A percentile compares a stretch with the other conserved stretches of the same genome.
Evolutionary conservation across 2,329 filamentous ascomycete genomes (phyloP).

Genomic region (Cercospora sesami): DNA sequence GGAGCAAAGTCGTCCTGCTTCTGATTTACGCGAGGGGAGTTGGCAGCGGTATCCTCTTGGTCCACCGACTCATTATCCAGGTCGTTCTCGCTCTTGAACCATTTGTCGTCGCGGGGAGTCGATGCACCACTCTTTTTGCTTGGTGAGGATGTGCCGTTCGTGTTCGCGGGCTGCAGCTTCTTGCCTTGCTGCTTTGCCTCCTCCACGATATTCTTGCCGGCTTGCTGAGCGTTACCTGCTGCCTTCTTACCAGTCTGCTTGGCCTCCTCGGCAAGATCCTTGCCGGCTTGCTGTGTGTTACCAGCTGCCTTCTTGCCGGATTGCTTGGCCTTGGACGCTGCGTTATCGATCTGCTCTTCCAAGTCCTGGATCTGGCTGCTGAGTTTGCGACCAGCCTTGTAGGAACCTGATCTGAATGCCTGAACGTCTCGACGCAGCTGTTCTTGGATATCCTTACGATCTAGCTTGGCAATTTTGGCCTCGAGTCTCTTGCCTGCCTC

Average conservation of each 20-base stretch:
- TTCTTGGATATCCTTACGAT: constrained; percentile 25
- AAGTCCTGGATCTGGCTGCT: constrained; percentile 32
- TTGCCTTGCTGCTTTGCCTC: constrained; percentile 27
- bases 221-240: constrained; percentile 11
- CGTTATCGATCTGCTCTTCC: constrained; percentile 22
- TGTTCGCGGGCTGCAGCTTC: constrained; percentile 3
- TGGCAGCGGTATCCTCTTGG: constrained; percentile 7
- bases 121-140: constrained; percentile 2
- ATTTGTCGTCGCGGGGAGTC: constrained; percentile 6
- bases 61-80: constrained; percentile 1
- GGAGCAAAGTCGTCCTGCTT: background rate
- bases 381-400: constrained; percentile 29
- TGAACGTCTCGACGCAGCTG: constrained; percentile 31
- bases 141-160: background rate
- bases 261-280: constrained; percentile 24
- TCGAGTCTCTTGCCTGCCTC: constrained; percentile 44
- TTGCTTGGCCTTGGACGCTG: constrained; percentile 15
- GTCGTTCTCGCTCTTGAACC: constrained; percentile 14
- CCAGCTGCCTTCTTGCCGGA: background rate
- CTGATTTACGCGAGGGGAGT: background rate
- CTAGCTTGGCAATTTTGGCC: constrained; percentile 36
- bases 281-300: background rate
- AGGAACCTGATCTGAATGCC: constrained; percentile 36
- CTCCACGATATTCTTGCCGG: constrained; percentile 24
- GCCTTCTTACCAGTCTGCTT: constrained; percentile 24